Conservation (phyloP, 768 basidiomycete genomes). For the Terana coerulea region DNA sequence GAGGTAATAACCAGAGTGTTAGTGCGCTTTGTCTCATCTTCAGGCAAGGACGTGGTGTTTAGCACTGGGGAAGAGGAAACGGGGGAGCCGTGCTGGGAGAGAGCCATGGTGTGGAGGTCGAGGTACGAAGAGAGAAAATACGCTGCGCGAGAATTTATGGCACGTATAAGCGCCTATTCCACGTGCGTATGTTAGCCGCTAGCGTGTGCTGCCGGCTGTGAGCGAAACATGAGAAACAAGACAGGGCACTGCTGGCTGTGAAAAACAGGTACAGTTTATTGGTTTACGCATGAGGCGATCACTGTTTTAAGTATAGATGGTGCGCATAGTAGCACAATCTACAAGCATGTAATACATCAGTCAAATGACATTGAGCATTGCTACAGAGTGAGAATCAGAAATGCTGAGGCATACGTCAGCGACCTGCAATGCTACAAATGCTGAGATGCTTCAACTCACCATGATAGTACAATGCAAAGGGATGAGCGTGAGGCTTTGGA, state of each 20-base stretch:
- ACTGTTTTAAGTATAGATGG: background rate
- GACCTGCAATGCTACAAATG: too few species aligned
- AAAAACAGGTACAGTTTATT: background rate
- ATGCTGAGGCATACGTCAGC: too few species aligned
- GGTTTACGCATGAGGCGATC: background rate
- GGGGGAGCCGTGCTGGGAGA: conserved; percentile 1
- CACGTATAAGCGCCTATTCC: conserved; percentile 6
- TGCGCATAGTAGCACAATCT: too few species aligned
- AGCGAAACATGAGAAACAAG: background rate
- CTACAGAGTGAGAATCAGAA: background rate
- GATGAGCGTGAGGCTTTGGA: too few species aligned
- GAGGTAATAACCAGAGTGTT: conserved; percentile 85
- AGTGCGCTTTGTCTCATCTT: conserved; percentile 35
- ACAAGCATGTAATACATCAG: background rate
- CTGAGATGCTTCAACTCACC: too few species aligned
- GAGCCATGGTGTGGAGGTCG: conserved; percentile 4
- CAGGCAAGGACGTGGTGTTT: background rate
- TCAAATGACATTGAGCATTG: background rate
- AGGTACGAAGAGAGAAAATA: conserved; percentile 6
- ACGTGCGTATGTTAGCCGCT: background rate
- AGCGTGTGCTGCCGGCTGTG: too few species aligned
- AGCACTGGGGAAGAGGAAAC: background rate
- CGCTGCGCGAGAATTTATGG: conserved; percentile 6
- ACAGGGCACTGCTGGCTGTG: too few species aligned
- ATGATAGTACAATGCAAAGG: too few species aligned